These are phyloP conservation scores for Madurella mycetomatis DNA, from an alignment of 2,329 filamentous ascomycete species.

Conservation along the genomic window DNA sequence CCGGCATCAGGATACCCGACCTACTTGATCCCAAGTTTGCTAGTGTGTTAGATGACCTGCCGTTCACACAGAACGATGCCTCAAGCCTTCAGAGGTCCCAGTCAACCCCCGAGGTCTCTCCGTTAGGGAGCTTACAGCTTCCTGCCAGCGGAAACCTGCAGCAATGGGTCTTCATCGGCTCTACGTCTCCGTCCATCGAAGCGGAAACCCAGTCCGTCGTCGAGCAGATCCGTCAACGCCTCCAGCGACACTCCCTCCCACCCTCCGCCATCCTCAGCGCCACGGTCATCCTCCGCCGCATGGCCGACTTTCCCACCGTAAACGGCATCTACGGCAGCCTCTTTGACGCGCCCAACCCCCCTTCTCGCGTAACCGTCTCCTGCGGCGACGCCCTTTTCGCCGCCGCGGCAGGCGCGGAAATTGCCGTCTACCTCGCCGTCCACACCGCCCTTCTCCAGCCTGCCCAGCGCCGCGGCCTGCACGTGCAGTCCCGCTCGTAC, in stretches of 20 bases:
- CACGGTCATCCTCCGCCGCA: conserved; percentile 68
- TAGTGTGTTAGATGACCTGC: conserved; percentile 35
- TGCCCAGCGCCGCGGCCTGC: conserved; percentile 57
- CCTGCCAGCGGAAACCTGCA: conserved; percentile 23
- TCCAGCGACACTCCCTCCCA: conserved; percentile 35
- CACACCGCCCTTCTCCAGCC: conserved; percentile 28
- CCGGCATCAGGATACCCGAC: conserved; percentile 49
- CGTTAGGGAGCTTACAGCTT: conserved; percentile 4
- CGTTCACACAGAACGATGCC: background rate
- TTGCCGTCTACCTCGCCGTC: conserved; percentile 54
- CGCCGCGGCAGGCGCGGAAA: conserved; percentile 41
- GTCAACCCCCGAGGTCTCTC: background rate
- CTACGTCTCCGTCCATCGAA: conserved; percentile 34
- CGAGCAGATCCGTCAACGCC: conserved; percentile 39
- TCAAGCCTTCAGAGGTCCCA: background rate
- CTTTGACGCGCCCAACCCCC: conserved; percentile 75
- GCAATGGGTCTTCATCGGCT: conserved; percentile 35
- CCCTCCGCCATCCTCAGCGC: conserved; percentile 49
- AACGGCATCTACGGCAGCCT: conserved; percentile 72
- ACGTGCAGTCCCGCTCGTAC: conserved; percentile 91
- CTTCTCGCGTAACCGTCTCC: conserved; percentile 77
- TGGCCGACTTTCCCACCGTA: conserved; percentile 71
- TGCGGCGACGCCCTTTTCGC: conserved; percentile 63
- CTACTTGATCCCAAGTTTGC: conserved; percentile 63
- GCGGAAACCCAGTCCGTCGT: conserved; percentile 48